Evolutionary conservation across 2,329 filamentous ascomycete species (phyloP).

Genomic region (Ascochyta clinopodiicola): DNA sequence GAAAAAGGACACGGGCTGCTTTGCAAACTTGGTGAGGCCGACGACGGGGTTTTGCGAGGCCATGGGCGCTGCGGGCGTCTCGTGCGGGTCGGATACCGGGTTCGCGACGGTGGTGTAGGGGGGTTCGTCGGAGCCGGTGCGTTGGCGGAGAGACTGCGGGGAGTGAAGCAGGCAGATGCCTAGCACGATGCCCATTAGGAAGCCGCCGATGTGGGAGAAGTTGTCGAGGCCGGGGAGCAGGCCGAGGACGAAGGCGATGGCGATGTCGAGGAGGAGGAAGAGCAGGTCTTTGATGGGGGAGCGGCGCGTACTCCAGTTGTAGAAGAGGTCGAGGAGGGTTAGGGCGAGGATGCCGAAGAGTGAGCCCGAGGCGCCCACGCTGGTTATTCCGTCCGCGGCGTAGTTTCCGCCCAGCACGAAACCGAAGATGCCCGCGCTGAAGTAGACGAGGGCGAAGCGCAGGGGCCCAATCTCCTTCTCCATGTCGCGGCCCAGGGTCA

Average conservation of each 20-base stretch:
- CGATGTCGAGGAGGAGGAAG: slow-evolving; percentile 83
- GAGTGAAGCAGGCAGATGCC: slow-evolving; percentile 89
- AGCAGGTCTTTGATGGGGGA: slow-evolving; percentile 83
- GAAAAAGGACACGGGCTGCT: slow-evolving; percentile 74
- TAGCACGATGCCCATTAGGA: slow-evolving; percentile 86
- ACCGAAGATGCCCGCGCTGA: slow-evolving; percentile 91
- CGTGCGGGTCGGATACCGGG: slow-evolving; percentile 24
- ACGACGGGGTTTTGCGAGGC: slow-evolving; percentile 18
- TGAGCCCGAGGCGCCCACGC: slow-evolving; percentile 83
- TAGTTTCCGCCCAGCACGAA: slow-evolving; percentile 96
- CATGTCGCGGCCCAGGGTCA: slow-evolving; percentile 91
- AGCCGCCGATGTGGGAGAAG: slow-evolving; percentile 96
- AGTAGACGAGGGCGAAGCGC: slow-evolving; percentile 88
- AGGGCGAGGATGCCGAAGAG: slow-evolving; percentile 93
- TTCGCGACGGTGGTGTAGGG: slow-evolving; percentile 71
- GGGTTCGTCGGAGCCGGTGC: slow-evolving; percentile 71
- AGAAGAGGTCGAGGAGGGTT: slow-evolving; percentile 85
- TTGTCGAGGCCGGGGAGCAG: slow-evolving; percentile 94
- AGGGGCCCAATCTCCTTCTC: slow-evolving; percentile 87
- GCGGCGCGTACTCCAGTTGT: slow-evolving; percentile 83
- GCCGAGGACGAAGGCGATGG: slow-evolving; percentile 90
- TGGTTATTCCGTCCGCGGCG: slow-evolving; percentile 79
- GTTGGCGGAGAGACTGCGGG: slow-evolving; percentile 77
- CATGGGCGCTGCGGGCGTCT: slow-evolving; percentile 12
- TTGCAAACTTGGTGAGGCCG: slow-evolving; percentile 53